Base-by-base conservation (phyloP, 345 rosid genomes). In the Pugionium cornutum region DNA sequence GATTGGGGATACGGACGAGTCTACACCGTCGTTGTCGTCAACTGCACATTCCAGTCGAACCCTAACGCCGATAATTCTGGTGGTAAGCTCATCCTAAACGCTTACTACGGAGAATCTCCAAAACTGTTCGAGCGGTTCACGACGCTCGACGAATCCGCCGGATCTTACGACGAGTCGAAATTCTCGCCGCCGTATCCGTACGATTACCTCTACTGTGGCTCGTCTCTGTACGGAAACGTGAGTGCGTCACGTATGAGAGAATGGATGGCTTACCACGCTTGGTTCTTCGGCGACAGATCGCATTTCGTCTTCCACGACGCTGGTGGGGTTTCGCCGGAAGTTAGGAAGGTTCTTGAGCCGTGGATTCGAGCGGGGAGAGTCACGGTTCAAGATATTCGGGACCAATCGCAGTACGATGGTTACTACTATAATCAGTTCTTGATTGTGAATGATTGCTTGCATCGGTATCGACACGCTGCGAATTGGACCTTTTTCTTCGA, bases 1-100 rank as follows among this genome's bases (percentile, higher is more conserved):
- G 97, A 90, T 69, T 90, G 97, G 97, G 97, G 95, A 1, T 90
- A 88, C 43, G 95, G 95, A 25, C 84, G 89, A 7, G 89, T 86
- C 9, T 91, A 88, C 83, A 91, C 97, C 4, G 95, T 83, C 50
- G 87, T 84, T 8, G 88, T 91, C 35, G 85, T 86, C 34, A 91
- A 86, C 56, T 88, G 92, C 75, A 86, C 87, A 0, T 88, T 91
- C 67, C 41, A 77, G 3, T 45, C 66, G 0, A 86, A 84, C 47
- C 92, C 95, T 7, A 84, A 84, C 75, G 8, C 37, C 7, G 84
- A 83, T 33, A 88, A 91, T 54, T 45, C 75, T 29, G 92, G 97
- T 7, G 95, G 95, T 2, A 86, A 75, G 73, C 91, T 91, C 37
- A 64, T 86, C 48, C 69, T 91, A 34, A 58, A 82, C 63, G 97